Conservation (phyloP, 2,329 filamentous ascomycete genomes). For the Aspergillus aculeatinus region DNA sequence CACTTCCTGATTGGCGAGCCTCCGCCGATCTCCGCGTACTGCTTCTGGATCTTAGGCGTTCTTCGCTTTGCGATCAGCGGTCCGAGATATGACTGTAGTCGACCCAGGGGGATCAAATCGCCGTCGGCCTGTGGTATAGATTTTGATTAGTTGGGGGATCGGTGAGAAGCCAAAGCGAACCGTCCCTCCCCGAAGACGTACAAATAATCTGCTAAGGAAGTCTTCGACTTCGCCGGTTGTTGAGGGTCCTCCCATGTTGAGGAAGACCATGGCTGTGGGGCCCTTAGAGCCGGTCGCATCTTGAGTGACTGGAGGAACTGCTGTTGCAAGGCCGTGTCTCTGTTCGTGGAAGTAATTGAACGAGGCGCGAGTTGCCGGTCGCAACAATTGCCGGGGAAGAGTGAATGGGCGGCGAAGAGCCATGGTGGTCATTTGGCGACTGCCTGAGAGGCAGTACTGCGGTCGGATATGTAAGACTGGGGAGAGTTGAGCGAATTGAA, state of each 20-base stretch:
- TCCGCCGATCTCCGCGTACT: slow-evolving; percentile 92
- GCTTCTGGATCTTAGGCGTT: slow-evolving; percentile 94
- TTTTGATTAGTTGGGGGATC: slow-evolving; percentile 3
- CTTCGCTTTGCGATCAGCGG: slow-evolving; percentile 80
- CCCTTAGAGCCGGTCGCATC: slow-evolving; percentile 69
- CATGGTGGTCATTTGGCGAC: slow-evolving; percentile 30
- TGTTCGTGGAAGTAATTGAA: slow-evolving; percentile 25
- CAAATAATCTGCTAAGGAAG: slow-evolving; percentile 89
- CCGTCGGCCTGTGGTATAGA: slow-evolving; percentile 67
- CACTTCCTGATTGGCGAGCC: slow-evolving; percentile 98
- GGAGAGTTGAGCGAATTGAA: neutral
- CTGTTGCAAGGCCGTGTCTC: slow-evolving; percentile 53
- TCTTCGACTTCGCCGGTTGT: slow-evolving; percentile 83
- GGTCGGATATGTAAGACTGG: neutral
- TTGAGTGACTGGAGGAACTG: slow-evolving; percentile 76
- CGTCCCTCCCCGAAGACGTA: slow-evolving; percentile 47
- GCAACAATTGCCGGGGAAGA: slow-evolving; percentile 32
- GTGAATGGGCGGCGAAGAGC: slow-evolving; percentile 41
- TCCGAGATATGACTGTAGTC: slow-evolving; percentile 85
- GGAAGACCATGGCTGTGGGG: slow-evolving; percentile 95
- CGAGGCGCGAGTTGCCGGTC: slow-evolving; percentile 23
- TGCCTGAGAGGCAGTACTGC: neutral
- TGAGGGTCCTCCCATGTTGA: slow-evolving; percentile 97
- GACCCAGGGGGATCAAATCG: slow-evolving; percentile 93
- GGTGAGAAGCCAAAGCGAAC: neutral